Percentiles rank a stretch among this genome's conserved stretches.
These are phyloP conservation scores for Sapria himalayana DNA, from an alignment of 345 rosid genomes.

Conservation along the genomic window DNA sequence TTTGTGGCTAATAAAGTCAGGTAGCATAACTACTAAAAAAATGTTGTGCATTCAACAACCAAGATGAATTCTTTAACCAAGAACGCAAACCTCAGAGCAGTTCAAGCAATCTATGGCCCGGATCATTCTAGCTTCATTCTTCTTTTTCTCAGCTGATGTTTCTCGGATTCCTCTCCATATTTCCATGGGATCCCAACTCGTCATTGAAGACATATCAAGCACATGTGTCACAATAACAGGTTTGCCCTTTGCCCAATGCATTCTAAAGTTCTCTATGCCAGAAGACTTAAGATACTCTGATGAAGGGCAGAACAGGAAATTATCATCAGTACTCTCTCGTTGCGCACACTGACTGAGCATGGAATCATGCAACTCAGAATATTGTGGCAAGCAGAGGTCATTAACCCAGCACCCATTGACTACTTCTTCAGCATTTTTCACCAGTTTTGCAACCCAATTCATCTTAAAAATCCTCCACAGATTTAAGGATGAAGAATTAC, in stretches of 20 bases:
- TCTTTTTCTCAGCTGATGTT: constrained; percentile 42
- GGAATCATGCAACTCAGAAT: constrained; percentile 14
- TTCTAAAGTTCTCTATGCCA: constrained; percentile 45
- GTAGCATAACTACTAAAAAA: no score
- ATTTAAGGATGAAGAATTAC: constrained; percentile 40
- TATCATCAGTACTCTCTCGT: constrained; percentile 38
- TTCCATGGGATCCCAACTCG: constrained; percentile 67
- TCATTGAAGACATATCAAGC: constrained; percentile 34
- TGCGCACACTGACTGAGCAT: constrained; percentile 25
- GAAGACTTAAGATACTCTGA: constrained; percentile 30
- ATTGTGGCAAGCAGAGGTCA: constrained; percentile 15
- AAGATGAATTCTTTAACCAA: no score
- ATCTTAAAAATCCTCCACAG: constrained; percentile 82
- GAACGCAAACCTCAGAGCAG: constrained; percentile 46
- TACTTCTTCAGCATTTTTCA: constrained; percentile 86
- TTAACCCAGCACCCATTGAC: constrained; percentile 60
- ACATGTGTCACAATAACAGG: constrained; percentile 49
- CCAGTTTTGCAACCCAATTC: constrained; percentile 97
- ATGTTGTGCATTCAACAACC: no score
- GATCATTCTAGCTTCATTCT: constrained; percentile 40
- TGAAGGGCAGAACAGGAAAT: constrained; percentile 40
- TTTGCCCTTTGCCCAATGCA: constrained; percentile 65
- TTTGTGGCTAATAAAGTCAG: no score
- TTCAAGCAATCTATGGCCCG: constrained; percentile 59
- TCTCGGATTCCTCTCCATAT: constrained; percentile 64